These are phyloP conservation scores for Fomes fomentarius DNA, from an alignment of 1,284 basidiomycete genomes.

Conservation along the genomic window DNA sequence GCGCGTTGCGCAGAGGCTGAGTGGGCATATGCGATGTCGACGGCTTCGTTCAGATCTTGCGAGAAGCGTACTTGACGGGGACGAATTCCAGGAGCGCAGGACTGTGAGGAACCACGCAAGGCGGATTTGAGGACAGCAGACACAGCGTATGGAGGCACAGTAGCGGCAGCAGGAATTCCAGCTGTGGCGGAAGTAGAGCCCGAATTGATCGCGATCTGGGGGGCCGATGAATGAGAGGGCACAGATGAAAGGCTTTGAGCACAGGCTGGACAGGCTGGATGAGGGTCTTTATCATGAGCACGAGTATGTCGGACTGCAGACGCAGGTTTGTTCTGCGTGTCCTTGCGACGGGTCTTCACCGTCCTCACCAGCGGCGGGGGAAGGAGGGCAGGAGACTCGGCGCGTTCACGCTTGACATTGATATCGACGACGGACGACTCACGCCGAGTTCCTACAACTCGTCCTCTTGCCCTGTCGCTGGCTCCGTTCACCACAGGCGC, in stretches of 20 bases:
- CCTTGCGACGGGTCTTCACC: background rate
- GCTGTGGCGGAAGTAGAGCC: too few relatives aligned
- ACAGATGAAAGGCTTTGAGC: background rate
- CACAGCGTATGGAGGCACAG: too few relatives aligned
- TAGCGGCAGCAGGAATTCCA: too few relatives aligned
- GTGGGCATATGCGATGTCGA: conserved; percentile 4
- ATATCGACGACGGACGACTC: background rate
- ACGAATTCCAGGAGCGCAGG: background rate
- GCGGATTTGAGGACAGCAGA: conserved; percentile 6
- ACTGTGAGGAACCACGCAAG: background rate
- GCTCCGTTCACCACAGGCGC: background rate
- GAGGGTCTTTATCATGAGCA: conserved; percentile 15
- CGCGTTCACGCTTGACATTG: conserved; percentile 23
- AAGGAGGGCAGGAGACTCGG: conserved; percentile 16
- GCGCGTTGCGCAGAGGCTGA: background rate
- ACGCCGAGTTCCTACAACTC: background rate
- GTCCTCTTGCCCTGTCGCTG: background rate
- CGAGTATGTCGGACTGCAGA: conserved; percentile 19
- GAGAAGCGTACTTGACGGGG: conserved; percentile 16
- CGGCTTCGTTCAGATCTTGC: background rate
- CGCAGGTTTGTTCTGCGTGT: too few relatives aligned
- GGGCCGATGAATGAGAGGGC: too few relatives aligned
- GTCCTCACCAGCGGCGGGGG: conserved; percentile 2
- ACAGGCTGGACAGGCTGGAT: conserved; percentile 16
- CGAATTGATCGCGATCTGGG: too few relatives aligned